Conservation (phyloP, 768 basidiomycete genomes). For the Austroboletus festivus region DNA sequence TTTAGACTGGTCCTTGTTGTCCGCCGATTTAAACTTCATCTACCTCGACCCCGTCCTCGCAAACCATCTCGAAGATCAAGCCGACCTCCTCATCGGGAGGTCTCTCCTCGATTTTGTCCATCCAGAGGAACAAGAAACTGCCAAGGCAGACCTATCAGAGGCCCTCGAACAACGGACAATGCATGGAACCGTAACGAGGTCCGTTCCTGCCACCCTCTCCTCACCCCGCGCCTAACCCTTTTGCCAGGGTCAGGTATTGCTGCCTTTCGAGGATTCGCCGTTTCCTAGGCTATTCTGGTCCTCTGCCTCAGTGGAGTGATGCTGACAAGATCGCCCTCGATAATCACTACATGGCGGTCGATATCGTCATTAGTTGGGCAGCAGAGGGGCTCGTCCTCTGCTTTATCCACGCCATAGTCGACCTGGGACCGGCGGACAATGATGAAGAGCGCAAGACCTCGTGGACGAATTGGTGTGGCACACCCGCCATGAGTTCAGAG, state of each 20-base stretch:
- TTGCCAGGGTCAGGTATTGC: slow-evolving; percentile 69
- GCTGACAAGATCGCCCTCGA: slow-evolving; percentile 69
- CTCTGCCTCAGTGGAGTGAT: slow-evolving; percentile 53
- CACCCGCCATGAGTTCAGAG: slow-evolving; percentile 55
- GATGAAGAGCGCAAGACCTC: slow-evolving; percentile 69
- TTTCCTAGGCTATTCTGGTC: slow-evolving; percentile 64
- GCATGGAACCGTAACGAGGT: slow-evolving; percentile 83
- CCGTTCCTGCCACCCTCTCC: slow-evolving; percentile 15
- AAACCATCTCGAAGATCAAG: slow-evolving; percentile 68
- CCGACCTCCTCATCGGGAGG: slow-evolving; percentile 63
- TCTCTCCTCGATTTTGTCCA: slow-evolving; percentile 77
- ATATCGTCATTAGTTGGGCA: slow-evolving; percentile 88
- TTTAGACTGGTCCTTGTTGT: slow-evolving; percentile 79
- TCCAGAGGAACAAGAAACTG: slow-evolving; percentile 77
- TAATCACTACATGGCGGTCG: slow-evolving; percentile 77
- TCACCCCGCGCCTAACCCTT: slow-evolving; percentile 22
- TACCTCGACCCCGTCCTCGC: slow-evolving; percentile 82
- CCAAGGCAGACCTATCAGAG: slow-evolving; percentile 67
- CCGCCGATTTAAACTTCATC: slow-evolving; percentile 72
- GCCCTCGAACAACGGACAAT: slow-evolving; percentile 73
- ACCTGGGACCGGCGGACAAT: slow-evolving; percentile 67
- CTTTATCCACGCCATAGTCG: slow-evolving; percentile 81
- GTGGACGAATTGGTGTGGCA: slow-evolving; percentile 91
- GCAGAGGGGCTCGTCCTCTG: slow-evolving; percentile 84
- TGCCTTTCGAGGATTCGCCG: slow-evolving; percentile 73